phyloP scores from a whole-genome alignment of 2,329 filamentous ascomycete genomes.

The Akanthomyces muscarius region DNA sequence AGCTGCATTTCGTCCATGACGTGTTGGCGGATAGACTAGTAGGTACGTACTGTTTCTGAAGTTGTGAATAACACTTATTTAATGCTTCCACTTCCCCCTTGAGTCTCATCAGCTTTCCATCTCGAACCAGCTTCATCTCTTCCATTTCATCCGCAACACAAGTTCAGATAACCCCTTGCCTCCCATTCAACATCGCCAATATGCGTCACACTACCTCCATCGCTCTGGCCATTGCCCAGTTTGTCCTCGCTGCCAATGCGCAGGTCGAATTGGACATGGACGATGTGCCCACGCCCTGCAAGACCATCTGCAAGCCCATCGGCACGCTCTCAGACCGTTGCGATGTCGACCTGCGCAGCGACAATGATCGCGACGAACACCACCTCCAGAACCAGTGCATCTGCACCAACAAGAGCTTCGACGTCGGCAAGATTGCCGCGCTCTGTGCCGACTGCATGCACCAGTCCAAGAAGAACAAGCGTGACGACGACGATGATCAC shows the following conservation, averaged over 20 bases:
- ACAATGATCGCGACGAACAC: conserved; percentile 32
- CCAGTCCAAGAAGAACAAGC: background rate
- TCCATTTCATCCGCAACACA: background rate
- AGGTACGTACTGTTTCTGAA: background rate
- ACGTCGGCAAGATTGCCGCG: conserved; percentile 33
- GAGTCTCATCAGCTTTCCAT: background rate
- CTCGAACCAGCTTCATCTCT: background rate
- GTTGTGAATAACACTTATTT: background rate
- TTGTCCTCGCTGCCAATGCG: conserved; percentile 21
- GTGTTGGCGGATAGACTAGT: background rate
- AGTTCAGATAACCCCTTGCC: background rate
- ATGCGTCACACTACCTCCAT: background rate
- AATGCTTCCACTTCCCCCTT: background rate
- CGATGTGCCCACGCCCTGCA: conserved; percentile 33
- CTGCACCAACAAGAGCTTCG: conserved; percentile 39
- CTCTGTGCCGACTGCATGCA: conserved; percentile 11
- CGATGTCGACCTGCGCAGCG: conserved; percentile 29
- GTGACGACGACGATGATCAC: background rate
- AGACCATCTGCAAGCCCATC: conserved; percentile 35
- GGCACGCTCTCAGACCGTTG: conserved; percentile 34
- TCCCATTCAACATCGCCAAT: background rate
- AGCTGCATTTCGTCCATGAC: background rate
- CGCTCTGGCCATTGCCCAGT: conserved; percentile 1
- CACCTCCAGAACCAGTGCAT: conserved; percentile 37
- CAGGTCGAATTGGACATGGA: conserved; percentile 32